phyloP scores from a whole-genome alignment of 78 protist species.

The Cyanophora paradoxa region DNA sequence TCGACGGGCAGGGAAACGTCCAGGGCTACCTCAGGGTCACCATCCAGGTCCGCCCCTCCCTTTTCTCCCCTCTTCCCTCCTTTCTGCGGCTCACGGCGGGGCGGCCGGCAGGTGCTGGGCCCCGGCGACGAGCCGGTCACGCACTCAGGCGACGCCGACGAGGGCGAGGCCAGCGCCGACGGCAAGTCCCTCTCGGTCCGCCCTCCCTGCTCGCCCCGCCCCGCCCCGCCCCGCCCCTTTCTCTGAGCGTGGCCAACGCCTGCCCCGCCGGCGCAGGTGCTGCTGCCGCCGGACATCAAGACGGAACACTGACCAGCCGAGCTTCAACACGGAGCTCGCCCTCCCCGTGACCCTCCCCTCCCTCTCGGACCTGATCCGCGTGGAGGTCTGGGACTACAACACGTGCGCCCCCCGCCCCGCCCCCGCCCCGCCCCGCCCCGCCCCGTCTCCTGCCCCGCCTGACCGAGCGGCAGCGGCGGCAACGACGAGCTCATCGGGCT shows the following conservation, averaged over 20 bases:
- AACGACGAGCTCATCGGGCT: too few species aligned
- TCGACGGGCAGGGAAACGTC: too few species aligned
- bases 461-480: too few species aligned
- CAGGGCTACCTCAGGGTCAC: not conserved
- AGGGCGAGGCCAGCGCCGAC: not conserved
- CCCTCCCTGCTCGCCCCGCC: too few species aligned
- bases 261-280: not conserved
- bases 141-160: not conserved
- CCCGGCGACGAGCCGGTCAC: constrained; percentile 4
- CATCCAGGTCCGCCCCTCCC: not conserved
- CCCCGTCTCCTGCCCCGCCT: too few species aligned
- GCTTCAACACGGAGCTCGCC: not conserved
- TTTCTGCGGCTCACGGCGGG: too few species aligned
- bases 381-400: not conserved
- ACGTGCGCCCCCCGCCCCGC: too few species aligned
- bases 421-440: too few species aligned
- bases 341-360: not conserved
- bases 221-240: not conserved
- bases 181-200: not conserved
- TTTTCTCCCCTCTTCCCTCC: too few species aligned
- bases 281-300: not conserved
- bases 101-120: too few species aligned
- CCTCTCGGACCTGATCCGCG: not conserved
- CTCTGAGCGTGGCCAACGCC: too few species aligned
- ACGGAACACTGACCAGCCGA: not conserved